Base-by-base conservation (phyloP, 176 grass and related monocot species). In the Musa itinerans region DNA sequence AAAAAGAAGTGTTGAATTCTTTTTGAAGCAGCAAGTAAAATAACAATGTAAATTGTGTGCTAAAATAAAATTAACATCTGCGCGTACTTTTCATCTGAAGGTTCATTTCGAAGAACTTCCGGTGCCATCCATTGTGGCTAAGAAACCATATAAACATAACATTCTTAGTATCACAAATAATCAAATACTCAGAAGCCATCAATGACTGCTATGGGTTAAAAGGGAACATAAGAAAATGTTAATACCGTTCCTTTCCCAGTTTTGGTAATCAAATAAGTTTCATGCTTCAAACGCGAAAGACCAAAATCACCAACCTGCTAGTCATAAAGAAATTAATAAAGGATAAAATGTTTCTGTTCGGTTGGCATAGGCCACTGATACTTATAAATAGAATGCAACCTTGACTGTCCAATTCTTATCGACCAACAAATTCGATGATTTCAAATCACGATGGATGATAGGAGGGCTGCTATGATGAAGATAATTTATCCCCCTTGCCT, bases 331-430 rank as follows among this genome's bases (percentile, higher is more conserved):
- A 77, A 10, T 53, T 10, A 57, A 76, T 6, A 48, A 48, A 61
- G 4, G 20, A 15, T 66, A 21, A 21, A 52, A 73, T 25, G 10
- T 17, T 12, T 52, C 25, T 54, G 25, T 54, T 16, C 5, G 8
- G 21, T 5, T 26, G 50, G 15, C 22, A 73, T 26, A 25, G 2
- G 10, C 25, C 12, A 68, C 14, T 34, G 52, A n/a, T 26, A 73
- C 56, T 9, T 29, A 29, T 11, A 73, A 24, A 48, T 22, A 55
- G 17, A 54, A 73, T 63, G 59, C 49, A 68, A 99, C 91, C 90
- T 99, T 99, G 6, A 94, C 91, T 68, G 79, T 99, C 95, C 95
- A 99, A 88, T 99, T 99, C 88, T 86, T 99, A 72, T 99, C 90
- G 21, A 99, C 95, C 81, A 99, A 89, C 68, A 99, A 85, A 84